Percentiles rank a stretch among this genome's conserved stretches.
Evolutionary conservation across 495 filamentous ascomycete genomes (phyloP).

Genomic region (Penicillium bialowiezense): DNA sequence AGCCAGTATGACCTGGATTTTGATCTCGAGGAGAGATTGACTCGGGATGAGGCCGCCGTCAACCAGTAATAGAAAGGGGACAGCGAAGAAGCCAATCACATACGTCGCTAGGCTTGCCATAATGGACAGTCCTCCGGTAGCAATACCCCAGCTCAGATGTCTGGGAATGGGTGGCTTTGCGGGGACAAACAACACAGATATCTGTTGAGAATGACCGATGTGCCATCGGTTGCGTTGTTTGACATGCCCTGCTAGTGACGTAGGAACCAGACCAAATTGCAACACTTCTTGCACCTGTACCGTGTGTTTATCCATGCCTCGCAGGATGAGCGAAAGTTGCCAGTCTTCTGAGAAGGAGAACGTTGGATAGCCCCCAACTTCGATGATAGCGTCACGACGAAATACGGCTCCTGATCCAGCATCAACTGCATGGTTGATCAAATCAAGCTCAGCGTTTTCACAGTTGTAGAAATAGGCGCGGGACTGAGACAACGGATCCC

Average conservation of each 20-base stretch:
- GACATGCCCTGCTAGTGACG: constrained; percentile 45
- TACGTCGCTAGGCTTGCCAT: constrained; percentile 17
- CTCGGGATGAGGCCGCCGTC: constrained; percentile 15
- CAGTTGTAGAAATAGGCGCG: constrained; percentile 43
- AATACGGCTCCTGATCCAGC: constrained; percentile 52
- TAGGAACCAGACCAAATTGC: constrained; percentile 52
- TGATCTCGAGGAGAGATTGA: neutral
- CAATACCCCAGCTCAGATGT: constrained; percentile 25
- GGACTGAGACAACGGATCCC: constrained; percentile 48
- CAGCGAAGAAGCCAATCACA: constrained; percentile 17
- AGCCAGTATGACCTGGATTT: constrained; percentile 19
- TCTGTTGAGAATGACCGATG: constrained; percentile 37
- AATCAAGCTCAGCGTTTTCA: constrained; percentile 29
- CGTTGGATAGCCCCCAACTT: constrained; percentile 48
- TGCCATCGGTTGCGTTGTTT: constrained; percentile 49
- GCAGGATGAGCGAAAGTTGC: constrained; percentile 43
- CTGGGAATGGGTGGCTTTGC: constrained; percentile 10
- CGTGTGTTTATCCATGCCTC: constrained; percentile 41
- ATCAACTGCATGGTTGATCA: constrained; percentile 22
- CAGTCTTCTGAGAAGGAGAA: constrained; percentile 52
- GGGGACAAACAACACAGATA: constrained; percentile 16
- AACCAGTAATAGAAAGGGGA: constrained; percentile 22
- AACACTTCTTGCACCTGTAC: constrained; percentile 47
- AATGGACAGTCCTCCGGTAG: constrained; percentile 24
- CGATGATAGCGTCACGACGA: constrained; percentile 39